Conservation (phyloP, 805 yeast genomes). For the Torulaspora maleeae region DNA sequence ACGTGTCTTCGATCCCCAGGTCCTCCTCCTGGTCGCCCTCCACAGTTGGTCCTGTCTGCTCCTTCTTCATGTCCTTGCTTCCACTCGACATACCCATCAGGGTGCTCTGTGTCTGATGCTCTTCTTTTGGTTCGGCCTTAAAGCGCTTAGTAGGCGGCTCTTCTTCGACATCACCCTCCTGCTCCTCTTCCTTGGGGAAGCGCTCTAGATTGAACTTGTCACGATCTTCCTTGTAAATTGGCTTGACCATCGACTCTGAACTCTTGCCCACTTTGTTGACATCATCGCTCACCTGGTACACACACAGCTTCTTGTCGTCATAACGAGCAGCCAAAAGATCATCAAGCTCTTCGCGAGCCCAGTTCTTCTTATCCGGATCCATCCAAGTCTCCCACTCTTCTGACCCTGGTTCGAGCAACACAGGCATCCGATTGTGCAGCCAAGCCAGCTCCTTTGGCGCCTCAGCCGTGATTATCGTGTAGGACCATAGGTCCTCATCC, state of each 20-base stretch:
- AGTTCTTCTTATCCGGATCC: slow-evolving; percentile 35
- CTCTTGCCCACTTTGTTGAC: slow-evolving; percentile 61
- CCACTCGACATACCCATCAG: background rate
- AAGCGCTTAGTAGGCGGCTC: background rate
- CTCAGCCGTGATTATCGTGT: slow-evolving; percentile 68
- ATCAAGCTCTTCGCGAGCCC: slow-evolving; percentile 41
- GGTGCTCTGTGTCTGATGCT: background rate
- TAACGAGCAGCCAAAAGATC: slow-evolving; percentile 39
- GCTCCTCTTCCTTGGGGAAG: slow-evolving; percentile 1
- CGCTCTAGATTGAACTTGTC: slow-evolving; percentile 3
- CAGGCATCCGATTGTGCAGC: slow-evolving; percentile 79
- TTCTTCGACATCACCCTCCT: slow-evolving; percentile 3
- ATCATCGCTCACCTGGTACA: slow-evolving; percentile 52
- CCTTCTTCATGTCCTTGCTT: slow-evolving; percentile 7
- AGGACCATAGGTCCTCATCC: slow-evolving; percentile 40
- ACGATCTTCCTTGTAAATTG: slow-evolving; percentile 21
- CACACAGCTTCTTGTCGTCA: slow-evolving; percentile 39
- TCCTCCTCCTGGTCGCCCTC: slow-evolving; percentile 1
- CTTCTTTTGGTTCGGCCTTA: background rate
- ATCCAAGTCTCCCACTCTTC: slow-evolving; percentile 65
- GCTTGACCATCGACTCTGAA: slow-evolving; percentile 33
- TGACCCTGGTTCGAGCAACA: slow-evolving; percentile 55
- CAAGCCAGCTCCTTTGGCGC: slow-evolving; percentile 59
- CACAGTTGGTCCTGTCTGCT: background rate
- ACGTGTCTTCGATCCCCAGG: background rate